These are phyloP conservation scores for Lyophyllum semitale DNA, from an alignment of 768 basidiomycete genomes.

Conservation along the genomic window DNA sequence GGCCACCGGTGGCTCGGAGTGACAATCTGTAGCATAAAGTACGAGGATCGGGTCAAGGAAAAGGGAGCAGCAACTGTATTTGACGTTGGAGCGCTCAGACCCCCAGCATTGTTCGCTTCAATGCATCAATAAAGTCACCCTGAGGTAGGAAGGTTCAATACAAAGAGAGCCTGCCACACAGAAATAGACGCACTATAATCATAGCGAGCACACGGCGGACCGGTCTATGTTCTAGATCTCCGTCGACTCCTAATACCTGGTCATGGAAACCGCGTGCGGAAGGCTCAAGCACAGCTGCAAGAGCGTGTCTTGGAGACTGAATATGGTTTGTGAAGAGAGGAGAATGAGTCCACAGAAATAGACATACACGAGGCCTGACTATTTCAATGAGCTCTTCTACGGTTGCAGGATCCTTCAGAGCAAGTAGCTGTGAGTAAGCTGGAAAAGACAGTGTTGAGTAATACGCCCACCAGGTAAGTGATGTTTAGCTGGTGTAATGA, in stretches of 20 bases:
- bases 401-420: conserved; percentile 2
- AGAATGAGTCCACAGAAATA: not conserved
- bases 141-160: not conserved
- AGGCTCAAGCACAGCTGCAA: conserved; percentile 2
- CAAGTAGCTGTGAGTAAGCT: not conserved
- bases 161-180: not conserved
- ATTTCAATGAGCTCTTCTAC: conserved; percentile 5
- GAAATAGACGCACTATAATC: not conserved
- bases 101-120: not conserved
- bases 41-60: not conserved
- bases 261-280: not conserved
- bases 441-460: not conserved
- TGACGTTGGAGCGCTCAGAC: no score
- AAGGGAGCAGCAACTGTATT: not conserved
- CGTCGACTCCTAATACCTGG: not conserved
- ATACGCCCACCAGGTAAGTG: conserved; percentile 1
- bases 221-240: not conserved
- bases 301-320: conserved; percentile 2
- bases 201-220: not conserved
- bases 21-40: not conserved
- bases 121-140: not conserved
- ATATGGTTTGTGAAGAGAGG: not conserved
- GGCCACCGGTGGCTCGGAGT: no score
- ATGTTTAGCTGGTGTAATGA: conserved; percentile 5
- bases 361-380: not conserved